Conservation (phyloP, 139 green algal species). For the Chlorella sp. region DNA sequence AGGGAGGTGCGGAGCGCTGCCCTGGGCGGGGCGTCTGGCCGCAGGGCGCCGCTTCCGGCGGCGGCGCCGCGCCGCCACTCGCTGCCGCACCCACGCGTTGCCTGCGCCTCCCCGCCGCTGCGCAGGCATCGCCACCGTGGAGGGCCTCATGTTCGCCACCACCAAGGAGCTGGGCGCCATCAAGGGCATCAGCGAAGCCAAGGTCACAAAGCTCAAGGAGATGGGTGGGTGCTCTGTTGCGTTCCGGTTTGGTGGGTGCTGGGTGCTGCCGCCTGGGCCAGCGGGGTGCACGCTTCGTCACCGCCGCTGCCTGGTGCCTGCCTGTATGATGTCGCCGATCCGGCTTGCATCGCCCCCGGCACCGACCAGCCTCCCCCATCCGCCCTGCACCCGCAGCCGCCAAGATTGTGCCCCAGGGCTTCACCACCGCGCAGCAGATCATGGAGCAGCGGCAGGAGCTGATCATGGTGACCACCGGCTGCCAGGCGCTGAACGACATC, state of each 20-base stretch:
- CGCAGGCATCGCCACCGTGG: constrained; percentile 68
- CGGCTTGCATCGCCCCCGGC: too few relatives aligned
- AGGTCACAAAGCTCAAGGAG: constrained; percentile 93
- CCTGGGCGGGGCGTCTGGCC: neutral
- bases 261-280: neutral
- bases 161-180: constrained; percentile 89
- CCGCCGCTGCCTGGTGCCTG: neutral
- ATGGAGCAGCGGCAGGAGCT: constrained; percentile 83
- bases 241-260: neutral
- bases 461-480: constrained; percentile 93
- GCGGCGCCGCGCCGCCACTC: neutral
- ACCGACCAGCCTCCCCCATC: too few relatives aligned
- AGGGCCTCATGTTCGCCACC: constrained; percentile 83
- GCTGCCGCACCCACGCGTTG: neutral
- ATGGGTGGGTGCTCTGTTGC: constrained; percentile 62
- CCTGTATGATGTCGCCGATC: too few relatives aligned
- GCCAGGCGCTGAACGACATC: constrained; percentile 91
- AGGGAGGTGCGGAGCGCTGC: constrained; percentile 68
- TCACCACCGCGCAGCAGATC: constrained; percentile 92
- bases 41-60: neutral
- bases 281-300: neutral
- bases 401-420: constrained; percentile 94
- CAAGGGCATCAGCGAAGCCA: constrained; percentile 97
- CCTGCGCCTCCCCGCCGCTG: neutral
- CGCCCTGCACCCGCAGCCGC: constrained; percentile 71